Evolutionary conservation across 805 yeast genomes (phyloP).

Genomic region (Starmera caribaea): DNA sequence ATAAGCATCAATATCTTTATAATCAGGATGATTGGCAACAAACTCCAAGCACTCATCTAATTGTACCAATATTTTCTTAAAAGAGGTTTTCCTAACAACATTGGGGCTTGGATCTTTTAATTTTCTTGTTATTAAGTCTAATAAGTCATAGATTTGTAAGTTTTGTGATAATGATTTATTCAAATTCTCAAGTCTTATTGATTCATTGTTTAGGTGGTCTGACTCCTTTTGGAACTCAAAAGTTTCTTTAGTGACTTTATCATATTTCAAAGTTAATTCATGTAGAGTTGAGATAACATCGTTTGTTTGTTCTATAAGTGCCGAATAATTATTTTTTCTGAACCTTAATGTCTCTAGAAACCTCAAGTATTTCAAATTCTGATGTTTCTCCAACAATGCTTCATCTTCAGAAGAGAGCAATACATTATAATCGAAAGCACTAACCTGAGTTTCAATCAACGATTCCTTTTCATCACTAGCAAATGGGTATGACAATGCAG

Average conservation of each 20-base stretch:
- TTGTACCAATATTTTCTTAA: constrained; percentile 40
- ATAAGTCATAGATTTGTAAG: constrained; percentile 53
- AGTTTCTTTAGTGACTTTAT: constrained; percentile 53
- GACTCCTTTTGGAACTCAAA: constrained; percentile 52
- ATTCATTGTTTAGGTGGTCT: constrained; percentile 36
- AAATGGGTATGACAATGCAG: constrained; percentile 13
- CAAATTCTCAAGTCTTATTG: constrained; percentile 31
- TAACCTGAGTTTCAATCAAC: constrained; percentile 26
- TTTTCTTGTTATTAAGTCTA: constrained; percentile 60
- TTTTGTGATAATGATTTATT: constrained; percentile 35
- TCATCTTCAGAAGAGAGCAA: constrained; percentile 32
- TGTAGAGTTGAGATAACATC: constrained; percentile 35
- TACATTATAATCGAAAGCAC: constrained; percentile 32
- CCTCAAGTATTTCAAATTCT: constrained; percentile 19
- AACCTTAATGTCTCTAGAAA: constrained; percentile 23
- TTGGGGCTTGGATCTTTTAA: constrained; percentile 65
- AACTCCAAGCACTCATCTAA: constrained; percentile 63
- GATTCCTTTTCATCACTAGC: constrained; percentile 25
- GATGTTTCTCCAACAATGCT: constrained; percentile 26
- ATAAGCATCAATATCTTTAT: constrained; percentile 63
- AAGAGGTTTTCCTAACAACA: constrained; percentile 50
- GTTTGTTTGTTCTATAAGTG: constrained; percentile 37
- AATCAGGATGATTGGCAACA: constrained; percentile 42
- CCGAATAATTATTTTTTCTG: constrained; percentile 20
- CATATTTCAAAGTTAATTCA: constrained; percentile 40